Evolutionary conservation across 306 rosid genomes (phyloP).

Genomic region (Purshia tridentata): DNA sequence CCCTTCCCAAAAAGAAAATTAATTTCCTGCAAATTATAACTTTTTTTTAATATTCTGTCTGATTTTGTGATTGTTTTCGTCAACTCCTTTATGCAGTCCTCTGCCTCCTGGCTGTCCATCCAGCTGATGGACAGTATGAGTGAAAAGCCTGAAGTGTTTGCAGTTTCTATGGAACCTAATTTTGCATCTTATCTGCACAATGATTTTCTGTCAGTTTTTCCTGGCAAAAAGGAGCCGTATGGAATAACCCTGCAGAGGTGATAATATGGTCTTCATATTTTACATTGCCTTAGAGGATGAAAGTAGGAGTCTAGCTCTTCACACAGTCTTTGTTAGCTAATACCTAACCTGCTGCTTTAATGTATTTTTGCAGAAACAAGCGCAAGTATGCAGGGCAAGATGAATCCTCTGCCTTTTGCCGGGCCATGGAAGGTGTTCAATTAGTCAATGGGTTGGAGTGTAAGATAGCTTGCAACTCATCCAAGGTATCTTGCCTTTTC

Average conservation of each 20-base stretch:
- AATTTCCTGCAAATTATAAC: not conserved
- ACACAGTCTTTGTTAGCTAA: not conserved
- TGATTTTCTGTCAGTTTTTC: constrained; percentile 64
- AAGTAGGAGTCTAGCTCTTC: not conserved
- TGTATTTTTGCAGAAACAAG: constrained; percentile 62
- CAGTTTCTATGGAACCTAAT: constrained; percentile 87
- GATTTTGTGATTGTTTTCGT: not conserved
- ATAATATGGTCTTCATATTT: constrained; percentile 17
- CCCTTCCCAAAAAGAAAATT: too few relatives aligned
- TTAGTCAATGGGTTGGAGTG: constrained; percentile 91
- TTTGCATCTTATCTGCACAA: constrained; percentile 83
- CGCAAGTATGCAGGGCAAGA: constrained; percentile 47
- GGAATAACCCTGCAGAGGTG: constrained; percentile 75
- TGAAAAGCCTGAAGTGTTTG: constrained; percentile 86
- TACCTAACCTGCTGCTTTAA: constrained; percentile 19
- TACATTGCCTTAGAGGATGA: constrained; percentile 2
- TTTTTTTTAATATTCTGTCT: not conserved
- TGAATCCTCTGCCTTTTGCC: constrained; percentile 60
- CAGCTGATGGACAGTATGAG: constrained; percentile 88
- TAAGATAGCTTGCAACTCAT: constrained; percentile 89
- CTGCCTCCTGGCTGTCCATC: constrained; percentile 49
- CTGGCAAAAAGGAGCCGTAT: constrained; percentile 63
- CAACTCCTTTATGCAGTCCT: constrained; percentile 49
- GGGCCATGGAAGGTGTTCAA: constrained; percentile 73
- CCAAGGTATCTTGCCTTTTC: constrained; percentile 60